Percentiles rank a stretch among this genome's conserved stretches.
Evolutionary conservation across 2,329 filamentous ascomycete species (phyloP).

Genomic region (Pseudogymnoascus sp.): DNA sequence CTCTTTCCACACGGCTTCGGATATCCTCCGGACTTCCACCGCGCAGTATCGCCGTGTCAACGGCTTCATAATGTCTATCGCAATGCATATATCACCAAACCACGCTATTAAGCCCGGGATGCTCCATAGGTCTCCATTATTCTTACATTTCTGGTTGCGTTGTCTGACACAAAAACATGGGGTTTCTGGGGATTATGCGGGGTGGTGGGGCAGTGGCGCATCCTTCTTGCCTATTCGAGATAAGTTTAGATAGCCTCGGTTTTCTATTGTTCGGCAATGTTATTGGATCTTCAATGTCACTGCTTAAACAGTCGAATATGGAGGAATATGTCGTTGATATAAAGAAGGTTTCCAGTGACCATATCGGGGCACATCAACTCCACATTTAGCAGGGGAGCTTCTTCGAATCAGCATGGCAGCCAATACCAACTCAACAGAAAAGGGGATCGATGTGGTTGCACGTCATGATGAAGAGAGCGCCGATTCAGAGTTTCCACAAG

Average conservation of each 20-base stretch:
- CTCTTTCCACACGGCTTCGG: not conserved
- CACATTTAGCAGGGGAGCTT: not conserved
- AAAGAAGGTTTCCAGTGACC: not conserved
- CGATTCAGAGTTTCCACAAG: not conserved
- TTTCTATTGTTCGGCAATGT: slow-evolving; percentile 5
- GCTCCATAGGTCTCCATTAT: not conserved
- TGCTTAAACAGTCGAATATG: not conserved
- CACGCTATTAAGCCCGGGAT: not conserved
- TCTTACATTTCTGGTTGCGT: not conserved
- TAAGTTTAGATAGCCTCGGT: slow-evolving; percentile 4
- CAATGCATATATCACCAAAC: not conserved
- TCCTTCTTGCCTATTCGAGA: not conserved
- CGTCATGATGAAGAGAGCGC: not conserved
- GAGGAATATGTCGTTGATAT: not conserved
- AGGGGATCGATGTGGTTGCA: not conserved
- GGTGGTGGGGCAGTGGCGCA: not conserved
- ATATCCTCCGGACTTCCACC: not conserved
- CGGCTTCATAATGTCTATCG: not conserved
- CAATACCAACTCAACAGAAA: not conserved
- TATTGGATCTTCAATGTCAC: not conserved
- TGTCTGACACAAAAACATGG: not conserved
- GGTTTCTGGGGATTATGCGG: not conserved
- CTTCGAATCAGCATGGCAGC: not conserved
- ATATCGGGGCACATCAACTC: not conserved
- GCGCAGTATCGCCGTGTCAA: not conserved